Percentiles rank a stretch among this genome's conserved stretches.
Conservation (phyloP, 345 rosid species). For the Durio zibethinus region DNA sequence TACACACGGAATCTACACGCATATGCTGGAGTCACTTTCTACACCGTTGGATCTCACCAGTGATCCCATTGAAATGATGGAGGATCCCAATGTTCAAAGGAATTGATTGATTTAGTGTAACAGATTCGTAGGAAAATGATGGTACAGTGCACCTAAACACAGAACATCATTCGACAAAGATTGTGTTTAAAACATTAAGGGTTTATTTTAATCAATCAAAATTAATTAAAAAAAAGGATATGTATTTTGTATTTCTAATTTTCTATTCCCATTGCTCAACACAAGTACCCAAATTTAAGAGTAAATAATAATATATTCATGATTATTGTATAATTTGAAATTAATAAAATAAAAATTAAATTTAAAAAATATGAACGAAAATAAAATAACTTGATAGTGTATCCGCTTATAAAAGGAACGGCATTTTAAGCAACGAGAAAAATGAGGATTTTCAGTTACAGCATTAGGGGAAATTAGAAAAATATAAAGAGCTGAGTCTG, state of each 20-base stretch:
- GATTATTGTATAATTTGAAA: too few species aligned
- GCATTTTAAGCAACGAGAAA: background rate
- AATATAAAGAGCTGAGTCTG: background rate
- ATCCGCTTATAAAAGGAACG: background rate
- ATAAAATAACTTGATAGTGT: too few species aligned
- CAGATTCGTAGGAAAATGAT: background rate
- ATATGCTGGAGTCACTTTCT: background rate
- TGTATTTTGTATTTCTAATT: too few species aligned
- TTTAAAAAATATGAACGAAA: too few species aligned
- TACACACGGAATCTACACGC: conserved; percentile 1
- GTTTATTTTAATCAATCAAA: background rate
- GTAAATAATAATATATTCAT: too few species aligned
- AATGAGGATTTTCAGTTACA: background rate
- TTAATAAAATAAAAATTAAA: too few species aligned
- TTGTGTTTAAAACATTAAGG: background rate
- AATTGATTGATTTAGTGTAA: background rate
- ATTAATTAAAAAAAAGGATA: background rate
- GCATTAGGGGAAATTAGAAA: background rate
- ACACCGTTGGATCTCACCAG: background rate
- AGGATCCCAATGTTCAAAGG: background rate
- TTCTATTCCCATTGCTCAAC: too few species aligned
- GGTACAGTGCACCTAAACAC: background rate
- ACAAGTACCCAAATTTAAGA: too few species aligned
- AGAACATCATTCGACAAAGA: background rate
- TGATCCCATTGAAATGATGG: background rate